Base-by-base conservation (phyloP, 1,284 basidiomycete genomes). In the Albatrellus sp. region DNA sequence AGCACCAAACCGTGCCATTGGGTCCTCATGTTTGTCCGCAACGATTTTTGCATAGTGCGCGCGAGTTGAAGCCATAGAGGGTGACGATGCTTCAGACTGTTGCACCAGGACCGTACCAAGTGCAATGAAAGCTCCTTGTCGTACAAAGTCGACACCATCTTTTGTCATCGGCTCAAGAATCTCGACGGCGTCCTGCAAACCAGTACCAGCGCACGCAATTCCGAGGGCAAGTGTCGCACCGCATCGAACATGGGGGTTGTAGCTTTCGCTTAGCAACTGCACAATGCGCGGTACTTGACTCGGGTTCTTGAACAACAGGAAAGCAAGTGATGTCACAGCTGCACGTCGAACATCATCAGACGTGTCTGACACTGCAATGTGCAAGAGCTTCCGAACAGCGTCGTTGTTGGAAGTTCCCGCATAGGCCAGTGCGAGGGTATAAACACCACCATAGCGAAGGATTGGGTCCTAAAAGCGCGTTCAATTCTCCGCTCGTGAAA, bases 201-300 rank as follows among this genome's bases (percentile, higher is more conserved):
- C 93, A 17, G 93, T 97, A n/a, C 93, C 93, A 17, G 93, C 92
- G 56, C 92, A 98, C 13, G 92, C 89, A 52, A 98, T 91, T 55
- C 92, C 92, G 11, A 97, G 71, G 24, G 92, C 92, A 36, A 98
- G 73, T 2, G 93, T 94, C 29, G 92, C 92, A 55, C 92, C 92
- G 55, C 92, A 96, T 41, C 93, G 77, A 24, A 98, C 92, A 58
- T 96, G 91, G n/a, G 93, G 92, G 60, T 97, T 98, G 64, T 97
- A 98, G 58, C 90, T 94, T 69, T 98, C 93, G 52, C 88, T 90
- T 45, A 98, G 68, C 12, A 98, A 75, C 62, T 97, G 92, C 3
- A 98, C 92, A 45, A 97, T 88, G 44, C 93, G 73, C 13, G 93
- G 93, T 1, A 98, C 91, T 65, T 94, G 90, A 10, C 77, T 75